Evolutionary conservation across 257 asterid genomes (phyloP), one percentile per base, ranked within the genome.

Genomic region (Nyctanthes arbortristis): DNA sequence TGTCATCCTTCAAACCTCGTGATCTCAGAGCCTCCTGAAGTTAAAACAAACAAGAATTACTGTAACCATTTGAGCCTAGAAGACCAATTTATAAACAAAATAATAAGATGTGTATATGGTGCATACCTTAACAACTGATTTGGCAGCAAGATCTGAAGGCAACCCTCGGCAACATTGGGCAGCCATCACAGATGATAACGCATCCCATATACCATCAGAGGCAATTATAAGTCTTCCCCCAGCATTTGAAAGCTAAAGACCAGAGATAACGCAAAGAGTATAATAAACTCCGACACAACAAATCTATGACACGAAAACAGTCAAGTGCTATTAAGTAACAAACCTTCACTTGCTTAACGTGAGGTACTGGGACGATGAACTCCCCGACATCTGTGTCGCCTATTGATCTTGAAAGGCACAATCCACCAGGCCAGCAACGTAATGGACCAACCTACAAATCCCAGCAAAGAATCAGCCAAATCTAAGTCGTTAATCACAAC

Each of bases 131-230:
- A 93, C 99, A 68, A 93, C 99, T 84, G 91, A 74, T 78, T 89
- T 93, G 54, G 99, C 97, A 58, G 99, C 99, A 74, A 93, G 96
- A 39, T 91, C 96, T 0, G 97, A 94, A 5, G 99, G 97, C 75
- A 93, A 87, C 72, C 99, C 99, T 64, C 99, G 92, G 79, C 97
- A 93, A 66, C 91, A 83, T 64, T 89, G 89, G 5, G 99, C 97
- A 66, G 99, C 96, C 74, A 40, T 34, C 72, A 91, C 97, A 63
- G 96, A 89, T 67, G 95, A 73, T 77, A 93, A 79, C 34, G 97
- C 96, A 74, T 93, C 99, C 99, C 99, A 93, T 83, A 93, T 93
- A 59, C 99, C 97, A 77, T 93, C 97, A 37, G 99, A 93, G 57
- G 99, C 97, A 77, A 93, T 87, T 77, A 93, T 93, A 74, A 93